These are phyloP conservation scores for Hibiscus syriacus DNA, from an alignment of 345 rosid species.

Conservation along the genomic window DNA sequence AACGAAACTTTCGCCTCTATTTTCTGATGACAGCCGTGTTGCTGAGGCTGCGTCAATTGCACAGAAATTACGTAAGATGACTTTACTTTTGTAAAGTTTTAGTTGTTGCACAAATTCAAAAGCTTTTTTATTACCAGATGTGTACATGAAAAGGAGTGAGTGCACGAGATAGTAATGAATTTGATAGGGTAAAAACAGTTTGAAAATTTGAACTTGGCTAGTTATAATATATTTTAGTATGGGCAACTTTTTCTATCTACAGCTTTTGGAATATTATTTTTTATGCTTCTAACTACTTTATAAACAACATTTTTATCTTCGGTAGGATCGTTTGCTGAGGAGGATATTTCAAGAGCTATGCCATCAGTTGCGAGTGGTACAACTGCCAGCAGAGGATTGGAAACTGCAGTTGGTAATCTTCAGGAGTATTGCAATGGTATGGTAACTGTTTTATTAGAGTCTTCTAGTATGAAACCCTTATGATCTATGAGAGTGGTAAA, in stretches of 20 bases:
- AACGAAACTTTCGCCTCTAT: conserved; percentile 96
- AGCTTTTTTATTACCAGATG: neutral
- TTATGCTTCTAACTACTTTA: conserved; percentile 9
- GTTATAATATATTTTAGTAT: neutral
- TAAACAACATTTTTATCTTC: conserved; percentile 5
- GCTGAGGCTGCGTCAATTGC: conserved; percentile 99
- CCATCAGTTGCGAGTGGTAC: conserved; percentile 72
- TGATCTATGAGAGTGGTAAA: neutral
- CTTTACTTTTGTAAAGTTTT: neutral
- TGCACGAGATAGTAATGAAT: neutral
- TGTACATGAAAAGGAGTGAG: neutral
- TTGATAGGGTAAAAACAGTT: neutral
- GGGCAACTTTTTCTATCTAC: neutral
- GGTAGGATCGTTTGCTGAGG: conserved; percentile 96
- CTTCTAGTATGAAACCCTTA: conserved; percentile 1
- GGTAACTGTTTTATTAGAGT: conserved; percentile 11
- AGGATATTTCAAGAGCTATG: conserved; percentile 78
- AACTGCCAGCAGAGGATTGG: conserved; percentile 89
- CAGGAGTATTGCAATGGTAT: conserved; percentile 99
- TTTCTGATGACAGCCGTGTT: conserved; percentile 98
- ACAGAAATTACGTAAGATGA: conserved; percentile 80
- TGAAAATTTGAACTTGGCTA: neutral
- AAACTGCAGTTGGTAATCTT: conserved; percentile 98
- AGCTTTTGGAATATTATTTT: neutral
- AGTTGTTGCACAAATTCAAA: neutral